Evolutionary conservation across 2,329 filamentous ascomycete genomes (phyloP).

Genomic region (Verticillium longisporum): DNA sequence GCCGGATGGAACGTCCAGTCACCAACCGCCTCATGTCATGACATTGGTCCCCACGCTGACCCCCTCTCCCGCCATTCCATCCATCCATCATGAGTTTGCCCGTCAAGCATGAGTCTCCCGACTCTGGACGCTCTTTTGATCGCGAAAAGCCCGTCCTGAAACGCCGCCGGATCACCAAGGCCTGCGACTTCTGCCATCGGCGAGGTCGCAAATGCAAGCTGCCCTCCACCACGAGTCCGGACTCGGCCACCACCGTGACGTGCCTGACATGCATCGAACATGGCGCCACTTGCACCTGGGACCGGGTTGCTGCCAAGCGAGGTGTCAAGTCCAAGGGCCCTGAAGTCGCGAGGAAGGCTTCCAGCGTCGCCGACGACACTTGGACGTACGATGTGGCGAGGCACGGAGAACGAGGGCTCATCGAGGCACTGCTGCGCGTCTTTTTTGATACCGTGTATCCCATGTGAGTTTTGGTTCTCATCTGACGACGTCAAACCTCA

Average conservation of each 20-base stretch:
- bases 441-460: conserved; percentile 13
- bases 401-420: conserved; percentile 6
- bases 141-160: conserved; percentile 4
- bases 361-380: not conserved
- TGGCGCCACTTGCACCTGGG: conserved; percentile 11
- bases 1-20: not conserved
- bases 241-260: not conserved
- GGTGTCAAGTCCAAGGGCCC: conserved; percentile 11
- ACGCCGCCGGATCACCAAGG: conserved; percentile 12
- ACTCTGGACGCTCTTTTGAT: not conserved
- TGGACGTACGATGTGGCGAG: conserved; percentile 10
- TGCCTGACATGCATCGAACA: conserved; percentile 13
- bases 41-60: not conserved
- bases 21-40: not conserved
- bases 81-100: not conserved
- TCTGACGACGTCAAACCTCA: not conserved
- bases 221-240: not conserved
- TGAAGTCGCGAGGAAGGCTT: not conserved
- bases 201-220: conserved; percentile 13
- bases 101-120: not conserved
- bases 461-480: conserved; percentile 4
- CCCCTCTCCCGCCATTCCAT: no score
- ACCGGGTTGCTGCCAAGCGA: conserved; percentile 9
- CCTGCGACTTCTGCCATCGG: conserved; percentile 12
- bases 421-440: conserved; percentile 8